Evolutionary conservation across 768 basidiomycete genomes (phyloP).

Genomic region (Pleurotus cornucopiae): DNA sequence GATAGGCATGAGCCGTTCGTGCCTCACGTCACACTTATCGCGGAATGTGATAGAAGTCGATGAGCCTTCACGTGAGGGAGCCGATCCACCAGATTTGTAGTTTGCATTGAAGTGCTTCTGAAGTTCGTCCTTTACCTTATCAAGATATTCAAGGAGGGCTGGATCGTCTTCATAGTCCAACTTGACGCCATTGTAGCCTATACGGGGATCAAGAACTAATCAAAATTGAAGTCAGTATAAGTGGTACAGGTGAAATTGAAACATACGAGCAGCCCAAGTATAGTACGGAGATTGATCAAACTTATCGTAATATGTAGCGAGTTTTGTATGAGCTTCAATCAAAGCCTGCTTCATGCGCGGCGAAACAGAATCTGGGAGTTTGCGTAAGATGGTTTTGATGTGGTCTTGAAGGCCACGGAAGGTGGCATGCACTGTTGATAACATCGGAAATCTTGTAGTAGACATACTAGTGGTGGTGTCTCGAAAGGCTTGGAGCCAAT

Average conservation of each 20-base stretch:
- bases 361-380: conserved; percentile 14
- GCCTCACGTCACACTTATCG: too few relatives aligned
- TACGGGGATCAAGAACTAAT: conserved; percentile 29
- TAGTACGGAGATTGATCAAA: conserved; percentile 27
- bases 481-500: conserved; percentile 24
- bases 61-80: neutral
- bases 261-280: conserved; percentile 26
- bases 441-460: conserved; percentile 22
- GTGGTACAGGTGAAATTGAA: neutral
- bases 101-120: conserved; percentile 8
- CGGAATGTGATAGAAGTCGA: too few relatives aligned
- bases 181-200: conserved; percentile 19
- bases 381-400: conserved; percentile 14
- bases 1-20: too few relatives aligned
- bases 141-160: conserved; percentile 13
- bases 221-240: neutral
- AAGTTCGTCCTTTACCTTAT: conserved; percentile 11
- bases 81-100: neutral
- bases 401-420: conserved; percentile 28
- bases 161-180: conserved; percentile 18
- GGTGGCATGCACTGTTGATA: conserved; percentile 27
- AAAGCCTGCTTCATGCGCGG: conserved; percentile 18
- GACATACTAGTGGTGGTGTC: conserved; percentile 29
- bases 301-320: conserved; percentile 27
- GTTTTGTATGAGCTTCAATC: conserved; percentile 22